These are phyloP conservation scores for Dendrocalamus latiflorus DNA, from an alignment of 202 grass and related monocot genomes.

Conservation along the genomic window DNA sequence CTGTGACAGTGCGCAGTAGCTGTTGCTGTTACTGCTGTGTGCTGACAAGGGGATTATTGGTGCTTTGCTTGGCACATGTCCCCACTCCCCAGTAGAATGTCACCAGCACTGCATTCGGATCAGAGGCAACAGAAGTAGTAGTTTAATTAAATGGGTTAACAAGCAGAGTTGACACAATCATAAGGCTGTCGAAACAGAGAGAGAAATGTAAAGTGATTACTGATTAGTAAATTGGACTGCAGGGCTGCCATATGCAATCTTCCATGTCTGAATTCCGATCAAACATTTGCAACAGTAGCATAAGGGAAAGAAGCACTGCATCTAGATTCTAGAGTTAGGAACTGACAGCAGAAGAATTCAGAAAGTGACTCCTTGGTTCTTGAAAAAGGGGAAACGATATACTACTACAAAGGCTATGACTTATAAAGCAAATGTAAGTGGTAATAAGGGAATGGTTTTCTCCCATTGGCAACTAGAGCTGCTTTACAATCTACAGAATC, in stretches of 20 bases:
- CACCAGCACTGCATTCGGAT: constrained; percentile 27
- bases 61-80: constrained; percentile 10
- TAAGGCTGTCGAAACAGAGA: background rate
- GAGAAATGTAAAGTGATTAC: background rate
- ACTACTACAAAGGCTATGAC: background rate
- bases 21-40: constrained; percentile 36
- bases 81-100: no score
- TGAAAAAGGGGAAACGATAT: background rate
- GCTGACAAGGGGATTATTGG: constrained; percentile 26
- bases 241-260: background rate
- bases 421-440: background rate
- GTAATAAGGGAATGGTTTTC: background rate
- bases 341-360: background rate
- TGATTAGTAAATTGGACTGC: constrained; percentile 9
- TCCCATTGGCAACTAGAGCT: background rate
- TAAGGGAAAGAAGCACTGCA: background rate
- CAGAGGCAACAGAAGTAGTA: background rate
- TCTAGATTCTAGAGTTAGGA: background rate
- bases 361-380: background rate
- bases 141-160: constrained; percentile 27
- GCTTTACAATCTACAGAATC: no score
- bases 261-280: background rate
- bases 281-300: background rate
- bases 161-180: constrained; percentile 10
- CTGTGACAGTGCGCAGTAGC: constrained; percentile 31